Conservation (phyloP, 2,329 filamentous ascomycete species). For the Arachnomyces sp. region DNA sequence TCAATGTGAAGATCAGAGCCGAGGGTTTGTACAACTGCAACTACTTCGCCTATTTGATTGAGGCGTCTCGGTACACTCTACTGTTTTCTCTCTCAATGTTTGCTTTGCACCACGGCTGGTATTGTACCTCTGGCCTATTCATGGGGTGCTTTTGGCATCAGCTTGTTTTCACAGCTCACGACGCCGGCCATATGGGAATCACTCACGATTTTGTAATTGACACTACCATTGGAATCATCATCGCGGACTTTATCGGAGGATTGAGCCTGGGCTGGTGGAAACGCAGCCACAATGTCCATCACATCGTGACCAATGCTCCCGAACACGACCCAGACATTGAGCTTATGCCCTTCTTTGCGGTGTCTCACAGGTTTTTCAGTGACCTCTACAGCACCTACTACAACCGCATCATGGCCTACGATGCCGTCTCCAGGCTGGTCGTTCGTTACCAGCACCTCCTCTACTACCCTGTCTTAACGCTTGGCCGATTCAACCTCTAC, state of each 20-base stretch:
- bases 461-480: slow-evolving; percentile 72
- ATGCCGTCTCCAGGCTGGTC: slow-evolving; percentile 60
- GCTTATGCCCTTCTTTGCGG: slow-evolving; percentile 79
- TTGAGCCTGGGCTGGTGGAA: slow-evolving; percentile 96
- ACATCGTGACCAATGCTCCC: slow-evolving; percentile 91
- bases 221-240: slow-evolving; percentile 76
- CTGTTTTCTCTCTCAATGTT: slow-evolving; percentile 57
- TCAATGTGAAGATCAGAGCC: slow-evolving; percentile 63
- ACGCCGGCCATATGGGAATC: slow-evolving; percentile 94
- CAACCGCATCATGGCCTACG: slow-evolving; percentile 69
- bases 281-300: slow-evolving; percentile 88
- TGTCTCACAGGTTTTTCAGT: slow-evolving; percentile 70
- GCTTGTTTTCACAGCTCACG: slow-evolving; percentile 85
- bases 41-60: slow-evolving; percentile 70
- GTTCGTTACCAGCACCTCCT: slow-evolving; percentile 68
- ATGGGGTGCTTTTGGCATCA: slow-evolving; percentile 90
- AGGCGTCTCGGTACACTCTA: slow-evolving; percentile 64
- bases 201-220: slow-evolving; percentile 83
- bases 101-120: slow-evolving; percentile 58
- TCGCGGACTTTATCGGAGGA: slow-evolving; percentile 83
- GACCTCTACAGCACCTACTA: slow-evolving; percentile 74
- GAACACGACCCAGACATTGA: slow-evolving; percentile 96
- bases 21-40: slow-evolving; percentile 78
- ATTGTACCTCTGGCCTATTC: slow-evolving; percentile 60
- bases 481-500: slow-evolving; percentile 85